Conservation (phyloP, 345 rosid species). For the Eutrema japonicum region DNA sequence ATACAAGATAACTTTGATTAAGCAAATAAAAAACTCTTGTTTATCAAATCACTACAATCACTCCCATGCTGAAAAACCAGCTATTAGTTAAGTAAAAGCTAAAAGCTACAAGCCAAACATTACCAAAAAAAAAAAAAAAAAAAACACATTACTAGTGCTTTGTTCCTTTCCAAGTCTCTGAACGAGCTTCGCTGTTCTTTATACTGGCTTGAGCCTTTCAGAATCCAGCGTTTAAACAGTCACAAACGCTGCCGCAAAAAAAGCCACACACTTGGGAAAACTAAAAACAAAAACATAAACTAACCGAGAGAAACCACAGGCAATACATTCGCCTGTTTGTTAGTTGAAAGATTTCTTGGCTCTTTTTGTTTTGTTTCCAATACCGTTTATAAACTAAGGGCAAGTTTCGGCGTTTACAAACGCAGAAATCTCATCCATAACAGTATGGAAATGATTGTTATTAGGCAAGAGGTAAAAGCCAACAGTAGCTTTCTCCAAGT, state of each 20-base stretch:
- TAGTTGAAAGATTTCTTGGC: slow-evolving; percentile 34
- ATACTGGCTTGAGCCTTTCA: slow-evolving; percentile 12
- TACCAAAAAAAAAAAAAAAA: not conserved
- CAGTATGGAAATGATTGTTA: slow-evolving; percentile 68
- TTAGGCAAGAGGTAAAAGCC: slow-evolving; percentile 90
- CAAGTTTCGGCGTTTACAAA: slow-evolving; percentile 54
- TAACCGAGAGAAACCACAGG: slow-evolving; percentile 30
- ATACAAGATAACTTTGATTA: not conserved
- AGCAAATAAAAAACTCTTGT: slow-evolving; percentile 2
- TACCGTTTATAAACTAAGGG: not conserved
- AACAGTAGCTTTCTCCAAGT: slow-evolving; percentile 75
- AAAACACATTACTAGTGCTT: not conserved
- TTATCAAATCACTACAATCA: slow-evolving; percentile 15
- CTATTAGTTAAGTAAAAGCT: slow-evolving; percentile 30
- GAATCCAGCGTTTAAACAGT: slow-evolving; percentile 24
- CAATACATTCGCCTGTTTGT: slow-evolving; percentile 39
- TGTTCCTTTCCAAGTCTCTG: slow-evolving; percentile 22
- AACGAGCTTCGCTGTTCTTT: slow-evolving; percentile 31
- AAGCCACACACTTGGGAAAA: slow-evolving; percentile 5
- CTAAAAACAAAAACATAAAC: slow-evolving; percentile 20
- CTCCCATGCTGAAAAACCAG: slow-evolving; percentile 34
- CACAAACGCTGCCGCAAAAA: slow-evolving; percentile 28
- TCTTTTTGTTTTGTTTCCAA: not conserved
- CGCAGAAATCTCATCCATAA: slow-evolving; percentile 74
- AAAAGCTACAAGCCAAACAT: slow-evolving; percentile 36